Evolutionary conservation across 192 early-diverging fungal genomes (phyloP).

Genomic region (Gamsiella multidivaricata): DNA sequence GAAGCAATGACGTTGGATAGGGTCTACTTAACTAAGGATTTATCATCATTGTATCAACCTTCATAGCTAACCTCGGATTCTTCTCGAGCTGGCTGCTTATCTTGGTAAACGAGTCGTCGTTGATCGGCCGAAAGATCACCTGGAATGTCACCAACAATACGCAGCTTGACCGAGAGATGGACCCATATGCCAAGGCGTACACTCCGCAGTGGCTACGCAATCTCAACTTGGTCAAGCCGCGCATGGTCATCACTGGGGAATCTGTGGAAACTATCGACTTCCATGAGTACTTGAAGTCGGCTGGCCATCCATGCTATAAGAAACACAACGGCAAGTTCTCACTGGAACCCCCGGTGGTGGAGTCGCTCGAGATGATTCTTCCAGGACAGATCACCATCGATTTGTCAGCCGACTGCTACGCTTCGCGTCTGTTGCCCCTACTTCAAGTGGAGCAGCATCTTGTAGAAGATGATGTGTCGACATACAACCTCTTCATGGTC

Average conservation of each 20-base stretch:
- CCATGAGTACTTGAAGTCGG: conserved; percentile 29
- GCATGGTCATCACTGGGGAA: conserved; percentile 43
- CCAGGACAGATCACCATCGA: conserved; percentile 47
- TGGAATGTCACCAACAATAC: conserved; percentile 54
- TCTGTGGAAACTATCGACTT: conserved; percentile 45
- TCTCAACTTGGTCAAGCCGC: conserved; percentile 30
- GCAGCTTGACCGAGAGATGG: conserved; percentile 46
- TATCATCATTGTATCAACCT: too few species aligned
- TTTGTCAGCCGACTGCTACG: conserved; percentile 42
- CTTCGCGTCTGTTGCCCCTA: conserved; percentile 32
- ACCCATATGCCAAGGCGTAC: conserved; percentile 42
- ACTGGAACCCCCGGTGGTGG: conserved; percentile 32
- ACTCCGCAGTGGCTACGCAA: conserved; percentile 32
- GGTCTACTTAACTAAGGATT: too few species aligned
- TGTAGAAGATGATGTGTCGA: conserved; percentile 36
- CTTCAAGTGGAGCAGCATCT: conserved; percentile 47
- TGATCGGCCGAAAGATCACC: conserved; percentile 43
- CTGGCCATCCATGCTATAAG: conserved; percentile 45
- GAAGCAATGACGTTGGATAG: too few species aligned
- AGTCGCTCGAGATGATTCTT: conserved; percentile 38
- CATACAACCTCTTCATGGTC: conserved; percentile 44
- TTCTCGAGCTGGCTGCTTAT: conserved; percentile 47
- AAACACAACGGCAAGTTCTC: conserved; percentile 50
- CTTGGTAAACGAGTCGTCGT: conserved; percentile 42
- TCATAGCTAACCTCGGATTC: conserved; percentile 43